Conservation (phyloP, 768 basidiomycete species). For the Gelatoporia subvermispora region DNA sequence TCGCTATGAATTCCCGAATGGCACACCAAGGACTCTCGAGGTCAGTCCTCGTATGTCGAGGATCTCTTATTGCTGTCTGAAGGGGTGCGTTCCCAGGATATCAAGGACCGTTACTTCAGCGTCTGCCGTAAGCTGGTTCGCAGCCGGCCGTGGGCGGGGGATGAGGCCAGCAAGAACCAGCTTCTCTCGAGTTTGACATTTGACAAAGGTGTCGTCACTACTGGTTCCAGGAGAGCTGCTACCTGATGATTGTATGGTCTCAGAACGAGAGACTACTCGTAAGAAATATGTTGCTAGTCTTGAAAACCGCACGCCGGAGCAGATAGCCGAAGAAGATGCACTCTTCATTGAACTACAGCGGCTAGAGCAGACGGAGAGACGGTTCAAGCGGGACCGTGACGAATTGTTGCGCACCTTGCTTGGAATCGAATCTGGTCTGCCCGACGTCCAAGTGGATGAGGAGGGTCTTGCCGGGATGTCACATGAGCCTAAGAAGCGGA, state of each 20-base stretch:
- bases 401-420: constrained; percentile 79
- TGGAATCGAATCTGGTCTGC: constrained; percentile 83
- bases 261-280: constrained; percentile 83
- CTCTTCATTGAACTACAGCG: constrained; percentile 90
- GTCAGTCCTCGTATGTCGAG: constrained; percentile 32
- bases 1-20: constrained; percentile 74
- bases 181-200: constrained; percentile 73
- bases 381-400: constrained; percentile 84
- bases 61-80: no score
- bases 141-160: constrained; percentile 79
- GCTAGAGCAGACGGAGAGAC: constrained; percentile 88
- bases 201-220: constrained; percentile 64
- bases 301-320: constrained; percentile 82
- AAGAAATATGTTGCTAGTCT: constrained; percentile 84
- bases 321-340: constrained; percentile 93
- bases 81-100: constrained; percentile 47
- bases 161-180: constrained; percentile 64
- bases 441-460: constrained; percentile 63
- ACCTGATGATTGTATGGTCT: neutral
- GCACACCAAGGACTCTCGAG: constrained; percentile 59
- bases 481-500: constrained; percentile 56
- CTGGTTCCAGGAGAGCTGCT: neutral
- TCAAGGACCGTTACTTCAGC: constrained; percentile 92
- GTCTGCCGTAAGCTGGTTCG: constrained; percentile 86
- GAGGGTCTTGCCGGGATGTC: constrained; percentile 48